Evolutionary conservation across 1,284 basidiomycete species (phyloP).

Genomic region (Caloboletus inedulis): DNA sequence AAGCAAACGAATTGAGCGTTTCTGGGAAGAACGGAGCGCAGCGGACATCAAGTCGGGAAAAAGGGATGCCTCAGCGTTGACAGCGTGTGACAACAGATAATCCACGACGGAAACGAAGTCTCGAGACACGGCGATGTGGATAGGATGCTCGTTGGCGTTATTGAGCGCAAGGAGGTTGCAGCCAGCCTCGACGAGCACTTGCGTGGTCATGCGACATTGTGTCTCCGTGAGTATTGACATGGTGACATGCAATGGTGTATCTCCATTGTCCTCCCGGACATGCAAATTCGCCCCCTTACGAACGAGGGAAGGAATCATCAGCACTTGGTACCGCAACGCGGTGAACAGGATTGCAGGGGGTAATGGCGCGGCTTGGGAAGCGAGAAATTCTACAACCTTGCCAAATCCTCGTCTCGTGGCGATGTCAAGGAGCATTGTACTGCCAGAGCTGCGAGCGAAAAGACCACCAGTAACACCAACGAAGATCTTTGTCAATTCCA

Average conservation of each 20-base stretch:
- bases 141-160: background rate
- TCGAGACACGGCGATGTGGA: background rate
- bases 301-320: background rate
- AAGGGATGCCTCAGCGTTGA: background rate
- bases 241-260: background rate
- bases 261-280: background rate
- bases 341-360: background rate
- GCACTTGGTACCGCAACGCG: background rate
- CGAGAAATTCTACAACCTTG: background rate
- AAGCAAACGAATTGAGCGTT: background rate
- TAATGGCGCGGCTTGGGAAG: background rate
- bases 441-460: background rate
- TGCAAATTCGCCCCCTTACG: background rate
- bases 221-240: background rate
- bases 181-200: background rate
- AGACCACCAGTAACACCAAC: too few relatives aligned
- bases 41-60: background rate
- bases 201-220: background rate
- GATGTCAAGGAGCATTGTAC: background rate
- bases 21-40: too few relatives aligned
- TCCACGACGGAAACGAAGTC: background rate
- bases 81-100: background rate
- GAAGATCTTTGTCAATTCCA: background rate
- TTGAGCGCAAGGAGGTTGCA: background rate
- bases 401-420: background rate